Conservation (phyloP, 2,329 filamentous ascomycete genomes). For the Talaromyces verruculosus region DNA sequence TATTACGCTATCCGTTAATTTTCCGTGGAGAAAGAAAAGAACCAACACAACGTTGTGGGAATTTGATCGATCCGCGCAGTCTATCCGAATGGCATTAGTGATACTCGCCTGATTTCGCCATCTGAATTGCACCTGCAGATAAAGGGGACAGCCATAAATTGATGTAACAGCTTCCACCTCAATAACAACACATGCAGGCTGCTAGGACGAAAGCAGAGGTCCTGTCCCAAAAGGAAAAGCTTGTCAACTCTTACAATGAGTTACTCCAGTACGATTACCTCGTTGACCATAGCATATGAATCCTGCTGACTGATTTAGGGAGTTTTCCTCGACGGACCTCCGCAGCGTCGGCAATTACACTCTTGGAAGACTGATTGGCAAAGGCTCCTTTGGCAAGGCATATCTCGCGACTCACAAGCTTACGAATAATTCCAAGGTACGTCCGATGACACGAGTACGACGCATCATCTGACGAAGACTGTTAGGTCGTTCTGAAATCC, state of each 20-base stretch:
- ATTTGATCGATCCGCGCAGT: background rate
- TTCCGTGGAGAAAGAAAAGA: background rate
- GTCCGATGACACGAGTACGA: background rate
- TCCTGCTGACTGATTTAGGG: slow-evolving; percentile 54
- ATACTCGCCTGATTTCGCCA: background rate
- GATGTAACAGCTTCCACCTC: slow-evolving; percentile 7
- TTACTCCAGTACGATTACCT: slow-evolving; percentile 74
- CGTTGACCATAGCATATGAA: background rate
- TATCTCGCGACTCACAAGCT: slow-evolving; percentile 96
- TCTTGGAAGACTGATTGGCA: slow-evolving; percentile 87
- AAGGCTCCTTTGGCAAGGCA: slow-evolving; percentile 97
- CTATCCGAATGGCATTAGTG: slow-evolving; percentile 9
- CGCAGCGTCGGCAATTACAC: slow-evolving; percentile 93
- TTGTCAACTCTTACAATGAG: slow-evolving; percentile 95
- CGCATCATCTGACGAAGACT: slow-evolving; percentile 18
- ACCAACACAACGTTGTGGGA: background rate
- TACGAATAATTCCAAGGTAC: slow-evolving; percentile 94
- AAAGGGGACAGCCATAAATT: background rate
- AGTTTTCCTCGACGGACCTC: slow-evolving; percentile 90
- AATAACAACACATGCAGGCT: slow-evolving; percentile 45
- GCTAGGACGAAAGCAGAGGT: slow-evolving; percentile 50
- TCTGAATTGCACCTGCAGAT: background rate
- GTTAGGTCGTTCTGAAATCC: slow-evolving; percentile 93
- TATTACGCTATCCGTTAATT: background rate
- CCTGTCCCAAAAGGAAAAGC: slow-evolving; percentile 68